Conservation (phyloP, 2,329 filamentous ascomycete genomes). For the Penicillium sp. region DNA sequence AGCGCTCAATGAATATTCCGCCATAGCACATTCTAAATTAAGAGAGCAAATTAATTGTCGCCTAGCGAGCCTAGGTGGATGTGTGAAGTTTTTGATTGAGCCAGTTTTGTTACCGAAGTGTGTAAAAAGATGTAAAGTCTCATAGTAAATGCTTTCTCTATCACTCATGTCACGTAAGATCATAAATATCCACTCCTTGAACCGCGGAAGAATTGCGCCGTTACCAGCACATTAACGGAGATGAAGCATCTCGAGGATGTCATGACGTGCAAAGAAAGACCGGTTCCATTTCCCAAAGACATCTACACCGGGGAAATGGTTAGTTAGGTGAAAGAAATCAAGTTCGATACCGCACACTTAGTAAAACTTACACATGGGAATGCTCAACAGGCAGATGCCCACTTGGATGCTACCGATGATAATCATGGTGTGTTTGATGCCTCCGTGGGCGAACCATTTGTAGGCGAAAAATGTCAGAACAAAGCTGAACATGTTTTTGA, state of each 20-base stretch:
- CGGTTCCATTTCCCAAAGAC: conserved; percentile 76
- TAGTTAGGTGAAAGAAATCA: not conserved
- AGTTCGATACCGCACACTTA: not conserved
- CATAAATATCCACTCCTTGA: not conserved
- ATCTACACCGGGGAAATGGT: conserved; percentile 51
- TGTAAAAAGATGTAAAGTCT: not conserved
- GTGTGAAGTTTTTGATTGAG: not conserved
- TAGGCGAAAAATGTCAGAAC: conserved; percentile 80
- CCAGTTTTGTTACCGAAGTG: not conserved
- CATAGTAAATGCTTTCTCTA: not conserved
- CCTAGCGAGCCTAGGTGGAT: too few species aligned
- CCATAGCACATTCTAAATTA: too few species aligned
- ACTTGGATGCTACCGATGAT: conserved; percentile 75
- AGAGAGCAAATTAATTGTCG: too few species aligned
- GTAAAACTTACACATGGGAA: conserved; percentile 72
- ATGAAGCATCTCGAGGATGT: conserved; percentile 58
- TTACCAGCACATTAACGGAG: conserved; percentile 24
- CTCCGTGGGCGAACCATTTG: conserved; percentile 69
- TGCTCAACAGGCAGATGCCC: conserved; percentile 68
- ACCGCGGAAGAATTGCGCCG: not conserved
- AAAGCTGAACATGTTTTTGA: conserved; percentile 94
- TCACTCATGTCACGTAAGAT: not conserved
- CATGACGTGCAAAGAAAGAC: conserved; percentile 72
- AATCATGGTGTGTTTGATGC: conserved; percentile 64
- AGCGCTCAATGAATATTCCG: not conserved